Evolutionary conservation across 139 green algal species (phyloP), one percentile per base, ranked within the genome.

Genomic region (Nannochloris sp.): DNA sequence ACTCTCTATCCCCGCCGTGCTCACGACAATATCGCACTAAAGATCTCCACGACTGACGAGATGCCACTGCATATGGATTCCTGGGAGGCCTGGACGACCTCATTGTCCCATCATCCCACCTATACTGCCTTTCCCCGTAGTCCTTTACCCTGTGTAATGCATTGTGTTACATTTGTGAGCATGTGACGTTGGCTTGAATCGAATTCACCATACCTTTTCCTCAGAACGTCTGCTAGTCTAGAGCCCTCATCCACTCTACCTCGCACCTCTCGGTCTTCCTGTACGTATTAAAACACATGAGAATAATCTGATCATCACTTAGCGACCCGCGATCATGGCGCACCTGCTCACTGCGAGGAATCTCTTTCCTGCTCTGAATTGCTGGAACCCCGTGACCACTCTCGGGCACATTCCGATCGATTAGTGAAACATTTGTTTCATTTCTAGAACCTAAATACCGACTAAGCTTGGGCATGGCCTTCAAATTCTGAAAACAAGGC

Each of bases 61-160:
- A 71, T 44, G 58, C 53, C 46, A 53, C 70, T 37, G 70, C 40
- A 34, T 73, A 70, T 0, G 64, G 62, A 48, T 64, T 73, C 29
- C 55, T 51, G 19, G 58, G 56, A 18, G 70, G 70, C 19, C 25
- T 53, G 9, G 66, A 50, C 8, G 29, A 48, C 37, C 58, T 57
- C 25, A 77, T 37, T 31, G 25, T 73, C 27, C 70, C 70, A 51
- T 77, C 70, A 21, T 58, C 25, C 70, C 70, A 77, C 8, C 70
- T 59, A 34, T 59, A 77, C 3, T 24, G 37, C n/a, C 64, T 43
- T 8, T 59, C 48, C 6, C 70, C 70, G 19, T 73, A 63, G 16
- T 72, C 63, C 34, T 60, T 64, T 34, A 70, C 43, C 60, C 67
- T 64, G 57, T 12, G 16, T 1, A 46, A 19, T 55, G 18, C 55